Evolutionary conservation across 352 stramenopile genomes (phyloP).

Genomic region (Globisporangium apiculatum): DNA sequence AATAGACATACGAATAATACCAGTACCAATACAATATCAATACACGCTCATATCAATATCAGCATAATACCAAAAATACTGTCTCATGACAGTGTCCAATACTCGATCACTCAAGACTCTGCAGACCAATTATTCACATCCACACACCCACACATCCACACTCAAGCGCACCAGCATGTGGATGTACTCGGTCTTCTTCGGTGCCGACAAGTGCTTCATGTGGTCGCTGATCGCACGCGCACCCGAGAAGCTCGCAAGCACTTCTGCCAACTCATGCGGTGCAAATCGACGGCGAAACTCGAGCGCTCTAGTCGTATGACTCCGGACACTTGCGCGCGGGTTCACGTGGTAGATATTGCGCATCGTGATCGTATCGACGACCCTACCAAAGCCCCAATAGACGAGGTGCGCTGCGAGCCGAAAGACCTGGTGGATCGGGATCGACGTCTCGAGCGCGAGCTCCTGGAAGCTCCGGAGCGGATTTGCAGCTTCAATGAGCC

Average conservation of each 20-base stretch:
- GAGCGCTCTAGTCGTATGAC: conserved; percentile 39
- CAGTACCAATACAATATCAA: too few species aligned
- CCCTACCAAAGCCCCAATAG: conserved; percentile 73
- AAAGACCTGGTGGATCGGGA: conserved; percentile 80
- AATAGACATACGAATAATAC: too few species aligned
- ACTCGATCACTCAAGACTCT: too few species aligned
- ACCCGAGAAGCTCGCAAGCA: conserved; percentile 66
- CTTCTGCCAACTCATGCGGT: conserved; percentile 59
- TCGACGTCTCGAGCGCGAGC: conserved; percentile 62
- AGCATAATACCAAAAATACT: too few species aligned
- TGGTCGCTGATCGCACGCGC: conserved; percentile 67
- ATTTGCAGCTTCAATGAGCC: conserved; percentile 68
- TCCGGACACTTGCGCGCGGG: conserved; percentile 40
- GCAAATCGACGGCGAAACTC: conserved; percentile 75
- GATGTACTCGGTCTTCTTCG: conserved; percentile 81
- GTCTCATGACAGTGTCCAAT: too few species aligned
- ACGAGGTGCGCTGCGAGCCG: conserved; percentile 75
- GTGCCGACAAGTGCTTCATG: conserved; percentile 58
- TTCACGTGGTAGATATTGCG: conserved; percentile 86
- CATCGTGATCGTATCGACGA: conserved; percentile 80
- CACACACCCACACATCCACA: too few species aligned
- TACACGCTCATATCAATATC: too few species aligned
- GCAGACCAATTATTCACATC: too few species aligned
- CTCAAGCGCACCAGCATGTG: conserved; percentile 57
- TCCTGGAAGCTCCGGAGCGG: conserved; percentile 85